These are phyloP conservation scores for Floccularia luteovirens DNA, from an alignment of 768 basidiomycete species.

Conservation along the genomic window DNA sequence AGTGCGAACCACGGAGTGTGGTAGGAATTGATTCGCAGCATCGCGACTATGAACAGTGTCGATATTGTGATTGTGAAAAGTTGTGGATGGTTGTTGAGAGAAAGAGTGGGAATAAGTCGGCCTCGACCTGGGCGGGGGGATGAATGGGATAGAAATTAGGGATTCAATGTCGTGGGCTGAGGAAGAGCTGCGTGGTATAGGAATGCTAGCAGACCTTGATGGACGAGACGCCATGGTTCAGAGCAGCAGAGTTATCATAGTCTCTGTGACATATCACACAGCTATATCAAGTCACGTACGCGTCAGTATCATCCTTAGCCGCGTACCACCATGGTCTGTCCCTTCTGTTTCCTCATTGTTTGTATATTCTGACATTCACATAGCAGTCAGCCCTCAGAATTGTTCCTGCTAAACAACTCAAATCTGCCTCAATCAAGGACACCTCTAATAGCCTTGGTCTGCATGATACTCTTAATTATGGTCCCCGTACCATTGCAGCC, in stretches of 20 bases:
- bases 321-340: slow-evolving; percentile 22
- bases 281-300: too few species aligned
- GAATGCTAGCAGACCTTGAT: slow-evolving; percentile 60
- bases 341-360: slow-evolving; percentile 1
- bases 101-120: slow-evolving; percentile 21
- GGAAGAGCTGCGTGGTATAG: slow-evolving; percentile 46
- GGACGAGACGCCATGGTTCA: slow-evolving; percentile 29
- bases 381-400: slow-evolving; percentile 53
- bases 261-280: too few species aligned
- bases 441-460: slow-evolving; percentile 73
- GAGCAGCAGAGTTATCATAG: neutral
- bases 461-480: slow-evolving; percentile 85
- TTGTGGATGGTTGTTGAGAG: slow-evolving; percentile 15
- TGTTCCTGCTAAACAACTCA: slow-evolving; percentile 46
- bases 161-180: slow-evolving; percentile 57
- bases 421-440: slow-evolving; percentile 58
- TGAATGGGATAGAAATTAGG: slow-evolving; percentile 55
- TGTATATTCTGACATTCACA: neutral
- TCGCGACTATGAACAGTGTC: too few species aligned
- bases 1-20: slow-evolving; percentile 36
- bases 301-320: slow-evolving; percentile 18
- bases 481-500: slow-evolving; percentile 72
- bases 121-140: slow-evolving; percentile 31
- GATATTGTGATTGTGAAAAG: too few species aligned
- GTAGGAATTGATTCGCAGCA: too few species aligned